Evolutionary conservation across 2,329 filamentous ascomycete genomes (phyloP), one percentile per base, ranked within the genome.

Genomic region (Xylaria sp.): DNA sequence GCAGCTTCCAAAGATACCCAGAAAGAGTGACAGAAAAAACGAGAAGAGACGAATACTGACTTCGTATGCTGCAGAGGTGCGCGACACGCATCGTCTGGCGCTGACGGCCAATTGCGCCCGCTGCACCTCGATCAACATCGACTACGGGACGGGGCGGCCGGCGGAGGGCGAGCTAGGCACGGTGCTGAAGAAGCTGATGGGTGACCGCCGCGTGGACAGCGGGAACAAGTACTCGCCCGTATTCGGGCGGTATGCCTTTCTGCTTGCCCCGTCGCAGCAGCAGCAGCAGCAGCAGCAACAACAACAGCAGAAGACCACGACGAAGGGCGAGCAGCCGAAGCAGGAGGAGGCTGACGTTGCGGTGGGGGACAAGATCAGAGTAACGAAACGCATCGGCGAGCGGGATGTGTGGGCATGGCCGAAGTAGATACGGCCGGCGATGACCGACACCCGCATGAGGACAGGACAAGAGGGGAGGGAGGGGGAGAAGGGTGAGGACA

Each of bases 241-340:
- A 7, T 92, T 92, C 76, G 89, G 89, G 8, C 78, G 88, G 41
- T 91, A 91, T 71, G 86, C 80, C 0, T 91, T 90, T 66, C 70
- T 88, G 39, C 51, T 63, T 4, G 59, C 57, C 7, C 55, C 48
- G 17, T 18, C 29, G 17, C 60, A 34, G 7, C n/a, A n/a, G n/a
- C n/a, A n/a, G n/a, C n/a, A n/a, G n/a, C n/a, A n/a, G n/a, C n/a
- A n/a, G n/a, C n/a, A n/a, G n/a, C n/a, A n/a, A n/a, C n/a, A n/a
- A n/a, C n/a, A n/a, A n/a, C n/a, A n/a, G n/a, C n/a, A n/a, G n/a
- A n/a, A n/a, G n/a, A 34, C 18, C 18, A 58, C 63, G 41, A 48
- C 11, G 55, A 50, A 24, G 19, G 50, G 56, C 7, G 42, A 60
- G 9, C 59, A 58, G 7, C 61, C 64, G 18, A 59, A 70, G 16